Percentiles rank a stretch among this genome's conserved stretches.
phyloP scores from a whole-genome alignment of 169 alveolate genomes.

The Eimeria sp. region DNA sequence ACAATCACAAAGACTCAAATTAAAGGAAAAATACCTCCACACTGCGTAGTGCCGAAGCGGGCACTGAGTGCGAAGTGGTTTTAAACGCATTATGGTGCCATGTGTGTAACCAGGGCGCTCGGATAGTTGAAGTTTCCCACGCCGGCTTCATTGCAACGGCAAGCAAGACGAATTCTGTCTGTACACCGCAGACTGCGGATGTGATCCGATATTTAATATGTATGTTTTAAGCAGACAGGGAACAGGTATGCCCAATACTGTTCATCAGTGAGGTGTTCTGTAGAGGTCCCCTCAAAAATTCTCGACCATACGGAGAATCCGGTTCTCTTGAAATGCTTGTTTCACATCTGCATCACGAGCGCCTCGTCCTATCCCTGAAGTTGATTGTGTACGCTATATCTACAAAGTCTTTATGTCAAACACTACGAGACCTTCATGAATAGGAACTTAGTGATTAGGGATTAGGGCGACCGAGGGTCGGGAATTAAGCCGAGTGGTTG shows the following conservation, averaged over 20 bases:
- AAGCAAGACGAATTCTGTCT: background rate
- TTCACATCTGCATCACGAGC: background rate
- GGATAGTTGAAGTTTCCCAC: background rate
- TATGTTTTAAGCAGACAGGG: background rate
- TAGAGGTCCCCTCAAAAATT: background rate
- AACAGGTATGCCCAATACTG: background rate
- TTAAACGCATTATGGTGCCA: constrained; percentile 45
- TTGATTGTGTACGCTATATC: background rate
- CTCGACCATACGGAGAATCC: background rate
- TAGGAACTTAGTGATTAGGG: no score
- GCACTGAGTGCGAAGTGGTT: background rate
- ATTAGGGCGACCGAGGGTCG: no score
- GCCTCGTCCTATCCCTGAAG: background rate
- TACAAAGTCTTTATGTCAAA: background rate
- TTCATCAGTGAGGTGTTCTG: background rate
- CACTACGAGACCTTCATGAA: background rate
- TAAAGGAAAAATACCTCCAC: background rate
- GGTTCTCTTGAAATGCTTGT: background rate
- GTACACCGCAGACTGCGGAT: background rate
- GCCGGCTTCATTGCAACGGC: background rate
- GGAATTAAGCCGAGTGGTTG: background rate
- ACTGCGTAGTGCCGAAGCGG: background rate
- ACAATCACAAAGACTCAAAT: background rate
- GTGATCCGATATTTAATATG: background rate
- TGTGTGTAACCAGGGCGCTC: background rate